Base-by-base conservation (phyloP, 805 yeast genomes). In the Torulaspora delbrueckii region DNA sequence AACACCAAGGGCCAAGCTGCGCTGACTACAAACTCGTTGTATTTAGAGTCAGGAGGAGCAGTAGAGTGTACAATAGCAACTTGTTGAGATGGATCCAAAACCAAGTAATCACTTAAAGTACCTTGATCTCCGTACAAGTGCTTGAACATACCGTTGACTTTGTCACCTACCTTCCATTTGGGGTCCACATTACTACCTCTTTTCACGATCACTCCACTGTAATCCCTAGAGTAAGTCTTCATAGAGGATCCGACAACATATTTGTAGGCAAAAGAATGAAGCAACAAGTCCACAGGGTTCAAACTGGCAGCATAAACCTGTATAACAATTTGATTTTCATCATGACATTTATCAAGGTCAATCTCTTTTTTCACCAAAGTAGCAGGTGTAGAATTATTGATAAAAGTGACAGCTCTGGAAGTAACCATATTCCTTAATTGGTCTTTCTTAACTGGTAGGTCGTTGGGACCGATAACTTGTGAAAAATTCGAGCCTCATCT, bases 1-100 rank as follows among this genome's bases (percentile, higher is more conserved):
- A 75, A 78, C 0, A 78, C 82, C 52, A 82, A 64, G 0, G 87
- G 84, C 65, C 77, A 75, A 1, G 86, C 75, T 2, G 85, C 84
- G 40, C 52, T 49, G 5, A 55, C 23, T 19, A 52, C 54, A 36
- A 53, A 60, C 25, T 57, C 57, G 45, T 52, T 52, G 34, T 48
- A 45, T 31, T 55, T 28, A 81, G 84, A 51, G 8, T 37, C 31
- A n/a, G 45, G 44, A 3, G 43, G 43, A 19, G 42, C 39, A 10
- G 42, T 39, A 36, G 72, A 64, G 38, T 68, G 69, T 30, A 70
- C 60, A 24, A 74, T 56, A 2, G 68, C 64, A 2, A 45, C 28
- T 3, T 58, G 48, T 5, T 53, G 57, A 3, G 27, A 3, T 4
- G 68, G 66, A 42, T 77, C 70, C 16, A 77, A 35, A 16, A 72